Conservation (phyloP, 805 yeast species). For the Lipomyces yamadae region DNA sequence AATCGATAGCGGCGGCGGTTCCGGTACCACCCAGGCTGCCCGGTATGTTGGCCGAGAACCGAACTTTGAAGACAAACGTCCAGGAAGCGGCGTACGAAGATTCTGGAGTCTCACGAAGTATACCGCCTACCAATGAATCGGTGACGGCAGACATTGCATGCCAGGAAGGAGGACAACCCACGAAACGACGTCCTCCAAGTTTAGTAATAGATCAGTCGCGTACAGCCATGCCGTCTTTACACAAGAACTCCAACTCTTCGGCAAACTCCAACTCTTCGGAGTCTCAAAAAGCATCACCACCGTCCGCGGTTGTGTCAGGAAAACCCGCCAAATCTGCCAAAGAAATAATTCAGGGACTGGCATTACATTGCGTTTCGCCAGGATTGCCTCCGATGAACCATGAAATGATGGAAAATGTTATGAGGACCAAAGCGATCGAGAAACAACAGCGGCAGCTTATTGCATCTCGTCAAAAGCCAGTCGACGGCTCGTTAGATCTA, state of each 20-base stretch:
- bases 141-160: not conserved
- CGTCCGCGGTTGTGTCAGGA: not conserved
- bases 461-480: constrained; percentile 38
- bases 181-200: constrained; percentile 29
- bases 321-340: constrained; percentile 35
- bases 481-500: not conserved
- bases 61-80: not conserved
- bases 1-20: not conserved
- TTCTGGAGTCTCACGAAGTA: not conserved
- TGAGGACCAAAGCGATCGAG: constrained; percentile 40
- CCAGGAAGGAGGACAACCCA: constrained; percentile 1
- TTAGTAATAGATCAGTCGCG: constrained; percentile 15
- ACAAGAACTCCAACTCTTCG: constrained; percentile 1
- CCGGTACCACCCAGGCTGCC: not conserved
- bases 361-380: constrained; percentile 44
- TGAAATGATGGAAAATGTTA: constrained; percentile 39
- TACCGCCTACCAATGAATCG: not conserved
- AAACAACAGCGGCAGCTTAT: constrained; percentile 42
- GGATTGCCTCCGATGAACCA: constrained; percentile 40
- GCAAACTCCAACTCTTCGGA: not conserved
- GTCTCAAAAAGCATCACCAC: constrained; percentile 1
- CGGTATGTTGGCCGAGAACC: not conserved
- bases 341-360: constrained; percentile 43
- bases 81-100: not conserved
- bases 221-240: not conserved